phyloP scores from a whole-genome alignment of 345 rosid genomes.

The Euphorbia lathyris region DNA sequence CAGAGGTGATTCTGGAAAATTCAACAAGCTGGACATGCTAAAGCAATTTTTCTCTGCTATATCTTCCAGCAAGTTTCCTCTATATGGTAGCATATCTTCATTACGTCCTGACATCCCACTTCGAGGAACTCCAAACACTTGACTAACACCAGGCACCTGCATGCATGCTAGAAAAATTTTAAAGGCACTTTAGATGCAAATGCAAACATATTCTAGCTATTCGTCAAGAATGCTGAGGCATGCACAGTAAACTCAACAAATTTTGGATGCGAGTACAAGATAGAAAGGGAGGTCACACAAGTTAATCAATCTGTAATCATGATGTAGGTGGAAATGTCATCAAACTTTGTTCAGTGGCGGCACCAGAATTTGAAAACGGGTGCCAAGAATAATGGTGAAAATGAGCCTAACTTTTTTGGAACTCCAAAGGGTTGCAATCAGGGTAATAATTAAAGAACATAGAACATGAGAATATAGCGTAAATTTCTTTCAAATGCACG shows the following conservation, averaged over 20 bases:
- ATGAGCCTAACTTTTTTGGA: too few relatives aligned
- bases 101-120: constrained; percentile 26
- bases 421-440: too few relatives aligned
- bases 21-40: constrained; percentile 33
- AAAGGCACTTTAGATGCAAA: constrained; percentile 12
- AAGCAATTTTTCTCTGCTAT: constrained; percentile 28
- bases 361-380: background rate
- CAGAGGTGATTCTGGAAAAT: constrained; percentile 25
- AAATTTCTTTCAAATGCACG: too few relatives aligned
- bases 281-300: background rate
- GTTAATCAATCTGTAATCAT: background rate
- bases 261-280: background rate
- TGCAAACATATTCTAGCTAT: constrained; percentile 4
- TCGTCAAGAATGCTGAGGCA: background rate
- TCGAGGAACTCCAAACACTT: constrained; percentile 41
- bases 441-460: too few relatives aligned
- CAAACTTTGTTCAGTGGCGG: too few relatives aligned
- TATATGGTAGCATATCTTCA: constrained; percentile 25
- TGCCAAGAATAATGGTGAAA: too few relatives aligned
- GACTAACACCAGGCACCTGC: constrained; percentile 62
- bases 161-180: constrained; percentile 62
- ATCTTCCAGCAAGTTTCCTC: constrained; percentile 28
- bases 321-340: background rate
- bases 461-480: too few relatives aligned
- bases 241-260: background rate